phyloP scores from a whole-genome alignment of 768 basidiomycete species.

The Suillus hirtellus region DNA sequence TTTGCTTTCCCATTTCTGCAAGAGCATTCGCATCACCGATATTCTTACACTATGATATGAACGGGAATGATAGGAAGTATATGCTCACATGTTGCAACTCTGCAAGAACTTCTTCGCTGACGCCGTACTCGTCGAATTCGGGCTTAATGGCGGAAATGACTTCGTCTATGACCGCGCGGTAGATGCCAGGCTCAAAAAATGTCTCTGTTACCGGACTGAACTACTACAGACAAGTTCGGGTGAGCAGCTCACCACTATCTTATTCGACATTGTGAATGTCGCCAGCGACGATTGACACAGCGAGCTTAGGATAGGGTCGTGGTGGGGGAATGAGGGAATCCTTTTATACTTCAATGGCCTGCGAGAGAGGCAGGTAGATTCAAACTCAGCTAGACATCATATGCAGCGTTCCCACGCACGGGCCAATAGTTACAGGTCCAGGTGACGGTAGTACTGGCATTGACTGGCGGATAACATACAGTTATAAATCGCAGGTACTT shows the following conservation, averaged over 20 bases:
- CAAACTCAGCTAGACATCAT: constrained; percentile 41
- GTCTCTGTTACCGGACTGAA: constrained; percentile 50
- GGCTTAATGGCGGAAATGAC: constrained; percentile 84
- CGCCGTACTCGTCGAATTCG: constrained; percentile 97
- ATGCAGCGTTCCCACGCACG: constrained; percentile 45
- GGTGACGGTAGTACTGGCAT: background rate
- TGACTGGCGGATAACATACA: background rate
- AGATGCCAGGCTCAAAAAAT: constrained; percentile 81
- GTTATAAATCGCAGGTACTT: background rate
- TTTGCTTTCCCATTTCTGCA: constrained; percentile 95
- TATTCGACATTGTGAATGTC: constrained; percentile 81
- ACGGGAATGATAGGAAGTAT: constrained; percentile 16
- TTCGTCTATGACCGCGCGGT: constrained; percentile 95
- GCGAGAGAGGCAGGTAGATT: constrained; percentile 40
- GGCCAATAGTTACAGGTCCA: constrained; percentile 27
- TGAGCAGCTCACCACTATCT: constrained; percentile 95
- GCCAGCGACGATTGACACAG: constrained; percentile 29
- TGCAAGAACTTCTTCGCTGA: constrained; percentile 86
- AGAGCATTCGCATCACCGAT: constrained; percentile 18
- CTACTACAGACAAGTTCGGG: constrained; percentile 59
- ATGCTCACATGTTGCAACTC: constrained; percentile 84
- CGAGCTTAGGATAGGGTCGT: constrained; percentile 35
- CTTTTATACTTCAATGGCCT: constrained; percentile 43
- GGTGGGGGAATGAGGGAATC: constrained; percentile 30
- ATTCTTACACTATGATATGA: constrained; percentile 7